Percentiles rank a stretch among this genome's conserved stretches.
Conservation (phyloP, 1,284 basidiomycete species). For the Fistulinella cinereoalba region DNA sequence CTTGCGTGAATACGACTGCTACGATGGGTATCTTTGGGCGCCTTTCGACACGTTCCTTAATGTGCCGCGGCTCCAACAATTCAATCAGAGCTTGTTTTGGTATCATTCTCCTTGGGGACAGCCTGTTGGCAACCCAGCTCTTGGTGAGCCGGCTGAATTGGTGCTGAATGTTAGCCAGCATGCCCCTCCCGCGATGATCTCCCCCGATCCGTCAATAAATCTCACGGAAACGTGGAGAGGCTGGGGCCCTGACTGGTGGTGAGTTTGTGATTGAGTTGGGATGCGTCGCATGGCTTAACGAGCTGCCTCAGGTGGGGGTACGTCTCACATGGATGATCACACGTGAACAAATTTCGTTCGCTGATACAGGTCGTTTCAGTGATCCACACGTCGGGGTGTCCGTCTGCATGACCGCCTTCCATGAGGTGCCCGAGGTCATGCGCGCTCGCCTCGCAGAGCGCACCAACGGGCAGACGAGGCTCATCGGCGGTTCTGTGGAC, state of each 20-base stretch:
- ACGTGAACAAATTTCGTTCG: background rate
- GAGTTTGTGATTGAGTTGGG: constrained; percentile 8
- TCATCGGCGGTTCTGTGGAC: constrained; percentile 50
- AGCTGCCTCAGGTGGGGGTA: constrained; percentile 39
- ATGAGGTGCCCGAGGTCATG: constrained; percentile 34
- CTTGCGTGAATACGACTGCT: constrained; percentile 43
- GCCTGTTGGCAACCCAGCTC: constrained; percentile 41
- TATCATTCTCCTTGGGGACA: constrained; percentile 48
- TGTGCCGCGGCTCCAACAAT: constrained; percentile 45
- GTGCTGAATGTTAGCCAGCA: constrained; percentile 28
- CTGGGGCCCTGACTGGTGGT: constrained; percentile 47
- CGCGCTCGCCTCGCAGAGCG: constrained; percentile 38
- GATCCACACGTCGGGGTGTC: constrained; percentile 44
- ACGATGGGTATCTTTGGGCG: constrained; percentile 51
- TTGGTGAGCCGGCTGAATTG: constrained; percentile 18
- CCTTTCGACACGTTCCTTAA: constrained; percentile 52
- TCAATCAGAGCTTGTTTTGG: constrained; percentile 45
- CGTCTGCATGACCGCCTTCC: constrained; percentile 43
- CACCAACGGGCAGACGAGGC: constrained; percentile 34
- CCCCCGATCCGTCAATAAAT: constrained; percentile 39
- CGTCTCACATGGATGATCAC: constrained; percentile 7
- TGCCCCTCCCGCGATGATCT: constrained; percentile 38
- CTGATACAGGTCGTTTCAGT: constrained; percentile 21
- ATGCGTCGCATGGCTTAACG: constrained; percentile 4
- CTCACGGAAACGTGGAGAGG: constrained; percentile 38